A percentile compares a stretch with the other conserved stretches of the same genome.
Conservation (phyloP, 2,329 filamentous ascomycete species). For the Trichophyton verrucosum region DNA sequence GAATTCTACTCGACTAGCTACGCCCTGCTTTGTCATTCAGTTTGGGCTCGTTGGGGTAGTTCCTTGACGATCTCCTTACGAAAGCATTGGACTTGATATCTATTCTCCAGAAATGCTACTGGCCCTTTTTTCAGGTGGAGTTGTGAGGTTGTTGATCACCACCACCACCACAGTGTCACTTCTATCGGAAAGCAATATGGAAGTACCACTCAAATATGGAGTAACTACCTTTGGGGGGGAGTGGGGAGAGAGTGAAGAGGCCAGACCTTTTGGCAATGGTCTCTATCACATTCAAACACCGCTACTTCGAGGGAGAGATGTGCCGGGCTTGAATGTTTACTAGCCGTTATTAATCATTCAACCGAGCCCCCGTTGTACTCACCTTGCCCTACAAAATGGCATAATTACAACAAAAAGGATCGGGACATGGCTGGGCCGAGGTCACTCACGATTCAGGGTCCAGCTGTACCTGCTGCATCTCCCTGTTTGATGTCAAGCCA, state of each 20-base stretch:
- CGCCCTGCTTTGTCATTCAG: neutral
- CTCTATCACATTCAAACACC: neutral
- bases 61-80: neutral
- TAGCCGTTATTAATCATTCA: too few species aligned
- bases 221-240: neutral
- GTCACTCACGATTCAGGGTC: slow-evolving; percentile 1
- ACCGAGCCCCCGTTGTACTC: neutral
- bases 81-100: neutral
- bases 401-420: neutral
- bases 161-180: neutral
- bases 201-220: neutral
- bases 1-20: neutral
- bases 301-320: neutral
- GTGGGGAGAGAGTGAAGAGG: neutral
- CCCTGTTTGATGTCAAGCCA: neutral
- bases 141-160: neutral
- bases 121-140: neutral
- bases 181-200: neutral
- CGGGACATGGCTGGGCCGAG: neutral
- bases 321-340: neutral
- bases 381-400: neutral
- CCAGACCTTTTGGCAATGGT: slow-evolving; percentile 3
- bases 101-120: slow-evolving; percentile 1
- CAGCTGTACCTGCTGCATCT: neutral
- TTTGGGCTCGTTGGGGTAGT: neutral